Base-by-base conservation (phyloP, 2,329 filamentous ascomycete genomes). In the Neocatenulostroma microsporum region DNA sequence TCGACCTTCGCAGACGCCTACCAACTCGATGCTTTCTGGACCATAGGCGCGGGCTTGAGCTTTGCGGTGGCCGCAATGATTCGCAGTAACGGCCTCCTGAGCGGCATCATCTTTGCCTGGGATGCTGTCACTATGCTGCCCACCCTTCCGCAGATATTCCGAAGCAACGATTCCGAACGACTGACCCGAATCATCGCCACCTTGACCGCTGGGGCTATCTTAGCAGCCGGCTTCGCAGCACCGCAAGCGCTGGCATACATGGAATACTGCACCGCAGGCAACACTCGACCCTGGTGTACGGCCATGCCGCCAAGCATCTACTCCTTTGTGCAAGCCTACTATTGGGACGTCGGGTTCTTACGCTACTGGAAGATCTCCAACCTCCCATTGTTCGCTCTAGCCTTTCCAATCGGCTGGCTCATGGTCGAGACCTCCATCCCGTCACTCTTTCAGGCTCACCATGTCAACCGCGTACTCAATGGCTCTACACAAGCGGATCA, bases 341-440 rank as follows among this genome's bases (percentile, higher is more conserved):
- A 98, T 62, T 98, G 91, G 91, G 80, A 89, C 51, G 78, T 83
- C 35, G 91, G 91, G 0, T 82, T 94, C 48, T 72, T 96, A 34
- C 74, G 74, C 41, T 98, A 98, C 66, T 98, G 91, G 91, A 94
- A 80, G 0, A 46, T 81, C 1, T 77, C 81, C 5, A 95, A 98
- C 55, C 56, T 91, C 8, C 91, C 91, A 0, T 72, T 98, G 2
- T 98, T 98, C 62, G 52, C 88, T 15, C 72, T 98, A 9, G 88
- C 88, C 1, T 62, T 74, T 0, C 91, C 91, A 1, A 82, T 89
- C 69, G 66, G 94, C 34, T 65, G 66, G 23, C 58, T 94, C 7
- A 62, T 94, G 44, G 57, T 76, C 21, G 64, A 60, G 28, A 93
- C 87, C 13, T 73, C 76, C 19, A 36, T 47, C 18, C 30, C 40